These are phyloP conservation scores for Pseudocercospora macadamiae DNA, from an alignment of 2,329 filamentous ascomycete species.

Conservation along the genomic window DNA sequence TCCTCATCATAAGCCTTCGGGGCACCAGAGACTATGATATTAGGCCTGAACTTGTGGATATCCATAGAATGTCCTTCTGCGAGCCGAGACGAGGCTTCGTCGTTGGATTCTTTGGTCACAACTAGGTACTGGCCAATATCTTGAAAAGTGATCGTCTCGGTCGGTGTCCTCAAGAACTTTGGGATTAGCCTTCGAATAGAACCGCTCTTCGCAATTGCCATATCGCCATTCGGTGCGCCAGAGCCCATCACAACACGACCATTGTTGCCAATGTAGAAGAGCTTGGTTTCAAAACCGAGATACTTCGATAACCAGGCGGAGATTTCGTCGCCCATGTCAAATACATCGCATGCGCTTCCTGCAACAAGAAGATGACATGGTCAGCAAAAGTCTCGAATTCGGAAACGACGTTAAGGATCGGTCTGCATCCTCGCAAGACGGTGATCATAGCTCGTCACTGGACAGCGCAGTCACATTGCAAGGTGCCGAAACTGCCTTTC, in stretches of 20 bases:
- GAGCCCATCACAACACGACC: conserved; percentile 10
- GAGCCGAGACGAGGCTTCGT: conserved; percentile 9
- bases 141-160: conserved; percentile 15
- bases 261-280: conserved; percentile 12
- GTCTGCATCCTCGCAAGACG: too few relatives aligned
- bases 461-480: too few relatives aligned
- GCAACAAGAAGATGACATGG: too few relatives aligned
- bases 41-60: conserved; percentile 49
- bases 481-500: too few relatives aligned
- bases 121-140: conserved; percentile 16
- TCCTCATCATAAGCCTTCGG: conserved; percentile 48
- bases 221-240: conserved; percentile 8
- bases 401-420: too few relatives aligned
- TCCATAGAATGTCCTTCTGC: background rate
- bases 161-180: background rate
- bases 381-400: too few relatives aligned
- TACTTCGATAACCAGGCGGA: conserved; percentile 11
- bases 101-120: conserved; percentile 16
- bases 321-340: conserved; percentile 13
- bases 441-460: too few relatives aligned
- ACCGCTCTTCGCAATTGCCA: background rate
- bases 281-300: conserved; percentile 9
- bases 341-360: conserved; percentile 10
- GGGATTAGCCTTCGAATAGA: conserved; percentile 2
- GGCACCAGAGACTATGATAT: conserved; percentile 49